phyloP scores from a whole-genome alignment of 75 land plant species.

The Isoetes taiwanensis region DNA sequence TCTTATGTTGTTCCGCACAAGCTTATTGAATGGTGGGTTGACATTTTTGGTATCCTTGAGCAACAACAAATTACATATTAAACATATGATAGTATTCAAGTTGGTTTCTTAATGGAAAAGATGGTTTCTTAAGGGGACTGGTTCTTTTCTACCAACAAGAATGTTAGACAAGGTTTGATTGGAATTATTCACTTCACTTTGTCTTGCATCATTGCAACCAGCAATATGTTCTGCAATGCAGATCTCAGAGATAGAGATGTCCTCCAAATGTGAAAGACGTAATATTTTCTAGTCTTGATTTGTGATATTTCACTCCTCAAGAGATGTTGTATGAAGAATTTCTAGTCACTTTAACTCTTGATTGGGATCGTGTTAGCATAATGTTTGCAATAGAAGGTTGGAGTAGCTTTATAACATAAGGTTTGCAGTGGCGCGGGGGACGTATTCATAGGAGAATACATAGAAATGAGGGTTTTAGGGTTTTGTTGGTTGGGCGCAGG shows the following conservation, averaged over 20 bases:
- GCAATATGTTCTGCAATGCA: not conserved
- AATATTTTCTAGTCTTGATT: constrained; percentile 37
- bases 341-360: not conserved
- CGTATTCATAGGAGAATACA: no score
- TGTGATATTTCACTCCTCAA: constrained; percentile 86
- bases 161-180: not conserved
- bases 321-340: constrained; percentile 39
- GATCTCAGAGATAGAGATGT: not conserved
- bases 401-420: no score
- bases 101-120: constrained; percentile 18
- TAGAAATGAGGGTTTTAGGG: no score
- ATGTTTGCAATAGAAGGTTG: no score
- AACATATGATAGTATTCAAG: not conserved
- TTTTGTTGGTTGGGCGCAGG: no score
- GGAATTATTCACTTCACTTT: not conserved
- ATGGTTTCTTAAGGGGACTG: constrained; percentile 96
- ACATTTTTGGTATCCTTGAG: constrained; percentile 76
- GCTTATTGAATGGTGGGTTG: constrained; percentile 79
- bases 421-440: no score
- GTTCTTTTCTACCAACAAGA: constrained; percentile 67
- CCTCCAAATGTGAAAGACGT: no score
- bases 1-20: constrained; percentile 35
- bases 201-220: not conserved
- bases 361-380: not conserved
- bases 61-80: not conserved